Evolutionary conservation across 306 rosid genomes (phyloP), one percentile per base, ranked within the genome.

Genomic region (Arachis hypogaea): DNA sequence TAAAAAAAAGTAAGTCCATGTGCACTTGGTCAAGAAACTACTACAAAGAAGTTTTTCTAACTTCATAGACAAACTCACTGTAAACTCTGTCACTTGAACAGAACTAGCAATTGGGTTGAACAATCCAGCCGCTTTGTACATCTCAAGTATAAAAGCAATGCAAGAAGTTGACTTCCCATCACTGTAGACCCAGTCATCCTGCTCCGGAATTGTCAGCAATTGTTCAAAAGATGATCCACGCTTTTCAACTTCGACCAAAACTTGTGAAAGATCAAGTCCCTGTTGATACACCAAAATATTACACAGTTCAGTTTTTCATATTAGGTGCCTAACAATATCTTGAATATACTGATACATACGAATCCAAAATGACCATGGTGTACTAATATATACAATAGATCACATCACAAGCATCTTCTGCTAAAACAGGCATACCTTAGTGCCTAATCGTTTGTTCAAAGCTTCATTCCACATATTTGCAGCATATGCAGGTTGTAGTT

Each of bases 401-500:
- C 63, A 57, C 45, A 18, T 72, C 71, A 81, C 66, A 47, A 64
- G 76, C 54, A 70, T 77, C 38, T 46, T 46, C 43, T 62, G 28
- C 69, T 61, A 22, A 22, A 22, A 22, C 28, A 22, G 28, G 58
- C 78, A 69, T 73, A 94, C 98, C 77, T 95, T 43, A 68, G 93
- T 95, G 78, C 86, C 93, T 77, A 95, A 97, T 60, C 99, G 84
- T 82, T 77, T 95, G 87, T 95, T 95, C 85, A 95, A 81, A 79
- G 99, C 99, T 86, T 95, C 99, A 71, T 90, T 95, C 98, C 99
- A 95, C 92, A 95, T 80, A 74, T 88, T 92, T 65, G 93, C 89
- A 55, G 99, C 99, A 85, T 92, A 92, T 64, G 79, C 84, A 63
- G 99, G 98, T 88, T 90, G 80, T 42, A 95, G 71, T 63, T 85